Conservation (phyloP, 306 rosid genomes). For the Trichosanthes cucumerina region DNA sequence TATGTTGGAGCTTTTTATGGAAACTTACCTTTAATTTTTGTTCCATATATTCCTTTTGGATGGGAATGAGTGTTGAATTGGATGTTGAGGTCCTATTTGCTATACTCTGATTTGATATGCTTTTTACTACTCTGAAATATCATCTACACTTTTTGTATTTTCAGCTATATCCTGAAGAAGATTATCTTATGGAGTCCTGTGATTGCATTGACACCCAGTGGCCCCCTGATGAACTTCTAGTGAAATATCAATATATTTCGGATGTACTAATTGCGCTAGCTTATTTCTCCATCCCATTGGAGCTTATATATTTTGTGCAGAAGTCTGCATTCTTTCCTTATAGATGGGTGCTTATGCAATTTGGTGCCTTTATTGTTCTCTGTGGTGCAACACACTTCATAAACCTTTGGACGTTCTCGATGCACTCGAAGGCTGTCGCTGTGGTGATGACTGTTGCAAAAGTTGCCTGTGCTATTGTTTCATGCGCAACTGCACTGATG, state of each 20-base stretch:
- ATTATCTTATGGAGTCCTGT: conserved; percentile 47
- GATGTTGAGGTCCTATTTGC: background rate
- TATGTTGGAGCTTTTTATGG: background rate
- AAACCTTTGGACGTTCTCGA: conserved; percentile 74
- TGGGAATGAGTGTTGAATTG: background rate
- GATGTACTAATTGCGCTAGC: conserved; percentile 79
- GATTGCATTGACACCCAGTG: conserved; percentile 72
- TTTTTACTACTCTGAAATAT: background rate
- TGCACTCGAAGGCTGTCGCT: conserved; percentile 70
- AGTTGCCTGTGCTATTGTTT: conserved; percentile 71
- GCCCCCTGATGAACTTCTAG: conserved; percentile 84
- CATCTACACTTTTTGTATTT: background rate
- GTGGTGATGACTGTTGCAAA: conserved; percentile 72
- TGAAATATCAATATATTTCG: conserved; percentile 85
- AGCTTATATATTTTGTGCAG: conserved; percentile 84
- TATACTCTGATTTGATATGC: background rate
- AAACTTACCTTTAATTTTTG: background rate
- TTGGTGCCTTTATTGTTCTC: conserved; percentile 90
- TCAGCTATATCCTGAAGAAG: background rate
- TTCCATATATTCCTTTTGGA: background rate
- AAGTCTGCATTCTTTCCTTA: conserved; percentile 84
- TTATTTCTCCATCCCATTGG: conserved; percentile 89
- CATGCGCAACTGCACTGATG: conserved; percentile 87
- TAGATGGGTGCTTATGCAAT: conserved; percentile 98
- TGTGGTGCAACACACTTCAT: conserved; percentile 95